Evolutionary conservation across 73 alveolate species (phyloP).

Genomic region (Paramecium sexaurelia): DNA sequence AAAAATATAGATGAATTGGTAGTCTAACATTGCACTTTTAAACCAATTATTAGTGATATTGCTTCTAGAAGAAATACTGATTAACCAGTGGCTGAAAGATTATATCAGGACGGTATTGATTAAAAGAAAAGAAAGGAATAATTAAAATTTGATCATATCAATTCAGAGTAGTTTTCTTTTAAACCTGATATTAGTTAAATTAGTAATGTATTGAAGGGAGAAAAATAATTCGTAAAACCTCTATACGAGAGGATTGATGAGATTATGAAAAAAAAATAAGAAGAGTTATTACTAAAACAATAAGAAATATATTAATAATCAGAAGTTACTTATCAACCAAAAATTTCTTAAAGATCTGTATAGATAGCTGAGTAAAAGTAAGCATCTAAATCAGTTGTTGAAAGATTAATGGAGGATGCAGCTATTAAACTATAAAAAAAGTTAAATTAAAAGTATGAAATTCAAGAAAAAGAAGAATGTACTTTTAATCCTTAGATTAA

Average conservation of each 20-base stretch:
- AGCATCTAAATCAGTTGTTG: slow-evolving; percentile 45
- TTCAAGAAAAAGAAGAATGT: slow-evolving; percentile 35
- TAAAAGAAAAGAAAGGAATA: slow-evolving; percentile 55
- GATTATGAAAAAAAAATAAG: slow-evolving; percentile 61
- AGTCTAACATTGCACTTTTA: slow-evolving; percentile 1
- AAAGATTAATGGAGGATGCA: slow-evolving; percentile 69
- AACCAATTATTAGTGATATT: slow-evolving; percentile 22
- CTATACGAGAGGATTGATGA: slow-evolving; percentile 66
- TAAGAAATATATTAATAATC: not conserved
- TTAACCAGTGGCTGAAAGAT: slow-evolving; percentile 60
- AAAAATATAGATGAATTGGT: not conserved
- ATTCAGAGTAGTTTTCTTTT: slow-evolving; percentile 57
- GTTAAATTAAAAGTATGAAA: not conserved
- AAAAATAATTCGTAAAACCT: slow-evolving; percentile 48
- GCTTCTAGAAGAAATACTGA: slow-evolving; percentile 18
- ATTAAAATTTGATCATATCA: slow-evolving; percentile 35
- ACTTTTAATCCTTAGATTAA: slow-evolving; percentile 64
- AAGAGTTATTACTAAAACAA: slow-evolving; percentile 21
- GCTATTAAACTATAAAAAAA: slow-evolving; percentile 41
- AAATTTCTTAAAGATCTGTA: slow-evolving; percentile 16
- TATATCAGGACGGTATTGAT: slow-evolving; percentile 59
- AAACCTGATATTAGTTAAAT: slow-evolving; percentile 52
- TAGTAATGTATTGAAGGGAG: slow-evolving; percentile 56
- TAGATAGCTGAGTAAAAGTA: slow-evolving; percentile 58
- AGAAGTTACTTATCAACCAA: slow-evolving; percentile 54